Percentiles rank a stretch among this genome's conserved stretches.
Evolutionary conservation across 257 asterid genomes (phyloP).

Genomic region (Scutellaria baicalensis): DNA sequence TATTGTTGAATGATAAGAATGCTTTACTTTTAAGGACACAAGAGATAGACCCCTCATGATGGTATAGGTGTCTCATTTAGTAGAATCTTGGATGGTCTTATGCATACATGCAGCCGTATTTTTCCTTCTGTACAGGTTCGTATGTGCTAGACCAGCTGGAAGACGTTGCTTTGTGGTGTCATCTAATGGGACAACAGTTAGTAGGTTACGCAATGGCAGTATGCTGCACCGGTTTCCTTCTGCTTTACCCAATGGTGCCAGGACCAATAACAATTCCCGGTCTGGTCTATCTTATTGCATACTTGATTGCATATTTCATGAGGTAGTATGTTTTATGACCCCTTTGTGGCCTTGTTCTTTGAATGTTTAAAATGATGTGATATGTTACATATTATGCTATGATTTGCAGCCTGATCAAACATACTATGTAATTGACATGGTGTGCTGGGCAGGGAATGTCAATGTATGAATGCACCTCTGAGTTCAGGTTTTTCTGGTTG

Average conservation of each 20-base stretch:
- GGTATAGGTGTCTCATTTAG: background rate
- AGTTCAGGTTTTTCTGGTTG: constrained; percentile 89
- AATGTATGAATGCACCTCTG: constrained; percentile 82
- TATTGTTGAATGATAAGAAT: background rate
- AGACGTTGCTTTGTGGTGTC: constrained; percentile 92
- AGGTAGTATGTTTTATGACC: constrained; percentile 39
- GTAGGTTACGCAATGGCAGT: constrained; percentile 79
- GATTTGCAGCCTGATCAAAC: constrained; percentile 69
- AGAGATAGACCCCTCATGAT: background rate
- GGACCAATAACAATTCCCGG: constrained; percentile 36
- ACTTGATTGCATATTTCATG: constrained; percentile 93
- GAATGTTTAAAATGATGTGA: background rate
- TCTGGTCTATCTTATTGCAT: constrained; percentile 82
- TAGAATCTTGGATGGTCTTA: background rate
- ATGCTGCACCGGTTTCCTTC: constrained; percentile 90
- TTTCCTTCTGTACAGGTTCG: constrained; percentile 47
- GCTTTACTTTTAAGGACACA: background rate
- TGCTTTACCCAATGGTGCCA: constrained; percentile 78
- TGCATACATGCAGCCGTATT: background rate
- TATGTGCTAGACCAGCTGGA: constrained; percentile 88
- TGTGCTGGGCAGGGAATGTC: constrained; percentile 96
- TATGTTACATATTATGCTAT: constrained; percentile 7
- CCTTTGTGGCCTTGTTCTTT: constrained; percentile 1
- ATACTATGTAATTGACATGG: constrained; percentile 79
- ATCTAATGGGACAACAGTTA: constrained; percentile 70